phyloP scores from a whole-genome alignment of 2,329 filamentous ascomycete species.

The Colletotrichum phormii region DNA sequence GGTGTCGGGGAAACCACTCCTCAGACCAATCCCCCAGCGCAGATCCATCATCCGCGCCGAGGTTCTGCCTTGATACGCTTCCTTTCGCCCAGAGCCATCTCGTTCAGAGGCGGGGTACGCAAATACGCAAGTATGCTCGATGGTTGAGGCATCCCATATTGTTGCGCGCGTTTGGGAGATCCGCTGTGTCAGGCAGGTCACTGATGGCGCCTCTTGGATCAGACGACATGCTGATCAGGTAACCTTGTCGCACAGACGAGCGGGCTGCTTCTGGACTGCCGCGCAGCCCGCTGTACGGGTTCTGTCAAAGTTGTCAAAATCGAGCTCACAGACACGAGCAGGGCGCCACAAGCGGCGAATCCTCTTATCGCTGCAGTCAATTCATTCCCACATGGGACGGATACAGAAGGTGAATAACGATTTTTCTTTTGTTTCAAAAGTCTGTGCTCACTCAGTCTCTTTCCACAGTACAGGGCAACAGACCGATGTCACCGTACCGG shows the following conservation, averaged over 20 bases:
- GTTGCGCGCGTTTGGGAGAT: slow-evolving; percentile 14
- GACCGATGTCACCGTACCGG: slow-evolving; percentile 27
- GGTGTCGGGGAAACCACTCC: background rate
- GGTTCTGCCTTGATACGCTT: slow-evolving; percentile 11
- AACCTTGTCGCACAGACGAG: slow-evolving; percentile 26
- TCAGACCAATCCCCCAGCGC: slow-evolving; percentile 5
- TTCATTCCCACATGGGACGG: slow-evolving; percentile 25
- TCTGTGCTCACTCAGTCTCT: slow-evolving; percentile 2
- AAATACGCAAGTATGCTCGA: background rate
- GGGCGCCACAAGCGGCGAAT: background rate
- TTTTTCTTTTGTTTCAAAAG: background rate
- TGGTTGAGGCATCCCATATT: slow-evolving; percentile 12
- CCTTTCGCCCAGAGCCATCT: slow-evolving; percentile 10
- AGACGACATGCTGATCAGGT: slow-evolving; percentile 32
- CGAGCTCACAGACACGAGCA: slow-evolving; percentile 9
- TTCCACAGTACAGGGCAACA: slow-evolving; percentile 1
- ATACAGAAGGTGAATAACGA: slow-evolving; percentile 5
- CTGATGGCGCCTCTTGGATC: slow-evolving; percentile 15
- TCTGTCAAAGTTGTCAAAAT: slow-evolving; percentile 23
- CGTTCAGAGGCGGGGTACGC: slow-evolving; percentile 8
- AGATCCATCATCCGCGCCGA: slow-evolving; percentile 4
- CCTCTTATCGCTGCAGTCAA: background rate
- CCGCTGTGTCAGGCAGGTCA: slow-evolving; percentile 14
- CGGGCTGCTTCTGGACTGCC: background rate
- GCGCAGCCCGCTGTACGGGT: background rate